These are phyloP conservation scores for Triticum turgidum DNA, from an alignment of 176 grass and related monocot species.

Conservation along the genomic window DNA sequence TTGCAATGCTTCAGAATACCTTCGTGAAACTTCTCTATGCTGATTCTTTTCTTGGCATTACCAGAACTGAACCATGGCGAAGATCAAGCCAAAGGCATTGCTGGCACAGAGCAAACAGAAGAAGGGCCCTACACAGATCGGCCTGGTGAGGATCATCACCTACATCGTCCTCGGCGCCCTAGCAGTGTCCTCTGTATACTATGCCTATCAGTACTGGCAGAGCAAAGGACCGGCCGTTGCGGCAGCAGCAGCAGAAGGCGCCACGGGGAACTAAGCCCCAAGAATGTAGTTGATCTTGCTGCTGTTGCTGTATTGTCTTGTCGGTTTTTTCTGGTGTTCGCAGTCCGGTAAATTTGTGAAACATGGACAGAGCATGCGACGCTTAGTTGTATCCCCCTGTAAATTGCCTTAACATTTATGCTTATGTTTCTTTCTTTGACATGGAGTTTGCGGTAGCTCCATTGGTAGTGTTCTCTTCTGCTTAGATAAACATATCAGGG, in stretches of 20 bases:
- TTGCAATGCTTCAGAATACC: not conserved
- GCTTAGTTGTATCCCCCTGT: constrained; percentile 21
- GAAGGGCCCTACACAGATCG: constrained; percentile 64
- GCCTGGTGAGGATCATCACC: constrained; percentile 41
- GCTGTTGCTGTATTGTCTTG: constrained; percentile 30
- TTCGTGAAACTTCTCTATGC: not conserved
- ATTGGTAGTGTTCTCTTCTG: not conserved
- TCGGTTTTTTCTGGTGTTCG: constrained; percentile 19
- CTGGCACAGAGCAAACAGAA: constrained; percentile 75
- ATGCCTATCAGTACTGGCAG: constrained; percentile 54
- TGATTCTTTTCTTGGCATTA: constrained; percentile 13
- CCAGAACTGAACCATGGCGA: constrained; percentile 43
- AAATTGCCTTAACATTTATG: constrained; percentile 12
- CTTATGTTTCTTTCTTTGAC: not conserved
- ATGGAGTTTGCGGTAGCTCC: too few relatives aligned
- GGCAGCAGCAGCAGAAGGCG: not conserved
- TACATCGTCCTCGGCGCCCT: constrained; percentile 44
- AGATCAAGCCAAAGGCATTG: constrained; percentile 74
- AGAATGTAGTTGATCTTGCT: constrained; percentile 3
- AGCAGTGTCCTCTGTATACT: constrained; percentile 41
- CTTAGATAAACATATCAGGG: not conserved
- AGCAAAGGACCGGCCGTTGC: constrained; percentile 8
- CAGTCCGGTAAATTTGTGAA: not conserved
- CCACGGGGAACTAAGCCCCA: constrained; percentile 25
- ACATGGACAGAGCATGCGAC: not conserved